phyloP scores from a whole-genome alignment of 108 stramenopile species.

The Stephanodiscus minutulus region DNA sequence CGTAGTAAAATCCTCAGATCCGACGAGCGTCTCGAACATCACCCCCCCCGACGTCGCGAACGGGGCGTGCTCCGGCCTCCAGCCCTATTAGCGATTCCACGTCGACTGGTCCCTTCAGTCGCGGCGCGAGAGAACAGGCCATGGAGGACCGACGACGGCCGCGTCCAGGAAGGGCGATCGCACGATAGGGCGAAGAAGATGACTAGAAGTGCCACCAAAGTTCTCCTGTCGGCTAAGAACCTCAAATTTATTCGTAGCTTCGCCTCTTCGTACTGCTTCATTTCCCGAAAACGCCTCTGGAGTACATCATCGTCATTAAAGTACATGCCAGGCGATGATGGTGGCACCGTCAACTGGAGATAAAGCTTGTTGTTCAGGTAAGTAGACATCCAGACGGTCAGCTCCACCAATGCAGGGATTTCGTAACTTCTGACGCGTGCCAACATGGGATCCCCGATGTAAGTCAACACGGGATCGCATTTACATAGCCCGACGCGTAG shows the following conservation, averaged over 20 bases:
- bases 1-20: neutral
- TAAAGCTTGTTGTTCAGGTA: conserved; percentile 55
- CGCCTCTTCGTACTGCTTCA: conserved; percentile 41
- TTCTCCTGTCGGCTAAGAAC: conserved; percentile 66
- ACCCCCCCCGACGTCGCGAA: neutral
- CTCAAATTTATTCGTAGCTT: conserved; percentile 76
- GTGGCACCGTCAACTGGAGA: conserved; percentile 45
- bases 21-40: neutral
- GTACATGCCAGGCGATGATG: neutral
- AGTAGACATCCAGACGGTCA: conserved; percentile 50
- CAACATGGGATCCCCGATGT: conserved; percentile 69
- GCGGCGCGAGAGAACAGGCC: neutral
- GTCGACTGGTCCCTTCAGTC: neutral
- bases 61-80: neutral
- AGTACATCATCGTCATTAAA: conserved; percentile 20
- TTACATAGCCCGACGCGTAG: conserved; percentile 55
- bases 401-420: conserved; percentile 59
- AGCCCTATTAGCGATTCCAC: neutral
- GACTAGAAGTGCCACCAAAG: conserved; percentile 4
- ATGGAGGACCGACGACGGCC: neutral
- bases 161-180: neutral
- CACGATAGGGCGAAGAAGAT: neutral
- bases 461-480: conserved; percentile 70
- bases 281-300: conserved; percentile 36
- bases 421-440: conserved; percentile 64